Percentiles rank a stretch among this genome's conserved stretches.
phyloP scores from a whole-genome alignment of 257 asterid species.

The Perilla frutescens region DNA sequence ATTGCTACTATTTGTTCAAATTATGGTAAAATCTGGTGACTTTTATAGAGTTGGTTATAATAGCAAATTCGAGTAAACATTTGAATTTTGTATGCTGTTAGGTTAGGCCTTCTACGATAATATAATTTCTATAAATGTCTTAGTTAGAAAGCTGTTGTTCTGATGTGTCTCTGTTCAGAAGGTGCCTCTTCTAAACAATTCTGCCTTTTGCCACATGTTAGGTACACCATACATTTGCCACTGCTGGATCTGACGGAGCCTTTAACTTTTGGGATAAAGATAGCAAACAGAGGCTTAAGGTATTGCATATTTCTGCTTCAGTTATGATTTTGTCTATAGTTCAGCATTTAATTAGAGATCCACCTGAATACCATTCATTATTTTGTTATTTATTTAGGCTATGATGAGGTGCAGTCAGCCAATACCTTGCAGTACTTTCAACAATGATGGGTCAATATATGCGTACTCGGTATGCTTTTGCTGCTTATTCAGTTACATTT shows the following conservation, averaged over 20 bases:
- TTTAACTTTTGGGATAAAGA: conserved; percentile 98
- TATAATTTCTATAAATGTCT: neutral
- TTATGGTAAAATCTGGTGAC: neutral
- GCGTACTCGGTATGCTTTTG: conserved; percentile 74
- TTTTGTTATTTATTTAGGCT: conserved; percentile 56
- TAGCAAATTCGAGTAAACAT: neutral
- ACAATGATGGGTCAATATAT: conserved; percentile 84
- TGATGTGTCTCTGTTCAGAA: neutral
- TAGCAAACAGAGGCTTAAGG: conserved; percentile 98
- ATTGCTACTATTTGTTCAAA: neutral
- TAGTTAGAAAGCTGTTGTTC: neutral
- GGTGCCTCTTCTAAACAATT: conserved; percentile 17
- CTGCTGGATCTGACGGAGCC: conserved; percentile 97
- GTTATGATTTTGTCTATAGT: conserved; percentile 17
- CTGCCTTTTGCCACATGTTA: conserved; percentile 41
- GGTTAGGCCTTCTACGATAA: neutral
- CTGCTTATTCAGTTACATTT: conserved; percentile 22
- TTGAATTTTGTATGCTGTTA: neutral
- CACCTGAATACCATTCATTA: conserved; percentile 6
- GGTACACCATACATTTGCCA: conserved; percentile 91
- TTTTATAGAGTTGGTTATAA: neutral
- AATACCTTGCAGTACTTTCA: conserved; percentile 81
- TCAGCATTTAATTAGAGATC: neutral
- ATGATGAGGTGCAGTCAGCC: conserved; percentile 88
- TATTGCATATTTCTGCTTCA: conserved; percentile 33